These are phyloP conservation scores for Arachnopeziza araneosa DNA, from an alignment of 2,329 filamentous ascomycete species.

Conservation along the genomic window DNA sequence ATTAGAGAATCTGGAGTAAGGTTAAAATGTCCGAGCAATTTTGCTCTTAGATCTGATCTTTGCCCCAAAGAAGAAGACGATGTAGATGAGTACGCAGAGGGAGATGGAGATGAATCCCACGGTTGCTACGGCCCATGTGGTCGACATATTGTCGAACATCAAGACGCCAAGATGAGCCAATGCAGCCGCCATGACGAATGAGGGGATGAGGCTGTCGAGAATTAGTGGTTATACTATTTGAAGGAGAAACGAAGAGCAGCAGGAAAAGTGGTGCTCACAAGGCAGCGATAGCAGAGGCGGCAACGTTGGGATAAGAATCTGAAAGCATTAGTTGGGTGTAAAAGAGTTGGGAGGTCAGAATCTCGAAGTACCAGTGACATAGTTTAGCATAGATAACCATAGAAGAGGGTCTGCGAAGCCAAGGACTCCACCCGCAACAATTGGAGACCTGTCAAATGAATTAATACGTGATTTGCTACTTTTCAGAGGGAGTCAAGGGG, in stretches of 20 bases:
- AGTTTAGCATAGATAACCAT: slow-evolving; percentile 40
- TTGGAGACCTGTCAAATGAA: too few relatives aligned
- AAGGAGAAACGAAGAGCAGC: too few relatives aligned
- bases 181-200: slow-evolving; percentile 37
- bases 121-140: slow-evolving; percentile 38
- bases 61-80: slow-evolving; percentile 37
- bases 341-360: background rate
- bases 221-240: too few relatives aligned
- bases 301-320: slow-evolving; percentile 38
- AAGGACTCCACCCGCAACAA: slow-evolving; percentile 35
- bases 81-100: slow-evolving; percentile 36
- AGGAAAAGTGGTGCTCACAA: slow-evolving; percentile 19
- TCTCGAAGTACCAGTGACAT: slow-evolving; percentile 33
- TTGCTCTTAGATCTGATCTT: slow-evolving; percentile 31
- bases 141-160: slow-evolving; percentile 32
- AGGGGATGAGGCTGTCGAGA: slow-evolving; percentile 32
- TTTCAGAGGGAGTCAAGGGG: too few relatives aligned
- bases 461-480: too few relatives aligned
- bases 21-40: slow-evolving; percentile 31
- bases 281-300: slow-evolving; percentile 37
- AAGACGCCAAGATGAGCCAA: slow-evolving; percentile 35
- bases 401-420: slow-evolving; percentile 39
- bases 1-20: background rate
- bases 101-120: slow-evolving; percentile 37
- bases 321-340: background rate